Evolutionary conservation across 2,329 filamentous ascomycete species (phyloP).

Genomic region (Penicillium thymicola): DNA sequence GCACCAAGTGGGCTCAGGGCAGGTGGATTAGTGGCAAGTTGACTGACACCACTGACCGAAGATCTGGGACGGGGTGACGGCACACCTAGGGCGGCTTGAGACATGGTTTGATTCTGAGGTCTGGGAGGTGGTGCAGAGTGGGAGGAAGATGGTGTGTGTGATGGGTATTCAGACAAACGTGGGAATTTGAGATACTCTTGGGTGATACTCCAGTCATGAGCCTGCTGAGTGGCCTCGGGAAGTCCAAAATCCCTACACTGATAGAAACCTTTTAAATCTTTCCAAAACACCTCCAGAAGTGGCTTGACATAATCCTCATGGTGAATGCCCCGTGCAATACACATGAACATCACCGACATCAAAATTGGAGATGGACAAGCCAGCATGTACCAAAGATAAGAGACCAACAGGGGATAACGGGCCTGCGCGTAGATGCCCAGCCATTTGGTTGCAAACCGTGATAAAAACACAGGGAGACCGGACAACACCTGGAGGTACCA

Average conservation of each 20-base stretch:
- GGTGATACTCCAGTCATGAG: neutral
- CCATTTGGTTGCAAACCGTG: conserved; percentile 45
- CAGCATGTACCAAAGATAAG: neutral
- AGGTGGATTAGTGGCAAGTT: neutral
- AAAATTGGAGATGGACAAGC: neutral
- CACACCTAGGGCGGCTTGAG: neutral
- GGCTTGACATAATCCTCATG: neutral
- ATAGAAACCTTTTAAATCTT: neutral
- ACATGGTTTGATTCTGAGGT: neutral
- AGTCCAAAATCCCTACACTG: neutral
- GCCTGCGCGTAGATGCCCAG: conserved; percentile 22
- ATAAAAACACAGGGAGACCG: conserved; percentile 47
- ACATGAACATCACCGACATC: conserved; percentile 8
- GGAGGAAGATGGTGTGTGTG: neutral
- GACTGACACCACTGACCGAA: neutral
- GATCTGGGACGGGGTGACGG: neutral
- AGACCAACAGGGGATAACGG: neutral
- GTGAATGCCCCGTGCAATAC: neutral
- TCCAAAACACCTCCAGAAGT: neutral
- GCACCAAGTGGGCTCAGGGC: neutral
- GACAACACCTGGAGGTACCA: conserved; percentile 33
- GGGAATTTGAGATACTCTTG: neutral
- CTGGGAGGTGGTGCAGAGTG: neutral
- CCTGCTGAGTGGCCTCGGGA: neutral
- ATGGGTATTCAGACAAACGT: neutral